Evolutionary conservation across 75 land plant genomes (phyloP), one percentile per base, ranked within the genome.

Genomic region (Sequoiadendron giganteum): DNA sequence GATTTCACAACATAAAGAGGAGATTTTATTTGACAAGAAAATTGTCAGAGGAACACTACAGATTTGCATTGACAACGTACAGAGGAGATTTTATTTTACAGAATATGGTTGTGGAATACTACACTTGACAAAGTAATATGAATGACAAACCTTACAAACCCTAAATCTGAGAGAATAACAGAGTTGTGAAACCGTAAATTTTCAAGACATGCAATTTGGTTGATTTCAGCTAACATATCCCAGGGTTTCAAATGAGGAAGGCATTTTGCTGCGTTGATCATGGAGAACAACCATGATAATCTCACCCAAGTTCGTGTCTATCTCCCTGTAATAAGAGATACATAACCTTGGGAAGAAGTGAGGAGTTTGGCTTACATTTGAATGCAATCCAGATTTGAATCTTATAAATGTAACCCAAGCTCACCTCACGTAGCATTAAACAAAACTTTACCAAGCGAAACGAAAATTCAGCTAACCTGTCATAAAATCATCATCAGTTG

Each of bases 401-500:
- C 28, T 61, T 55, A 1, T 21, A 21, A 21, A 61, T 25, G 5
- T 61, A 25, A 25, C 68, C 68, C 5, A 61, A 61, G 4, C 25
- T 61, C 28, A 4, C 28, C 68, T n/a, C 25, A 0, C 28, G 25
- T 21, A 25, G n/a, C 68, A 58, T 61, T 61, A 61, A 61, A 19
- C 25, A 6, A 61, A 11, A 14, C 55, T 52, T 52, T 52, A 10
- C 55, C 55, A 52, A 19, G 68, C 68, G 25, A 61, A 61, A 61
- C 28, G 1, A 43, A 45, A 82, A 39, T 21, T 82, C 52, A 25
- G n/a, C 84, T 43, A 43, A 82, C 84, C 84, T 82, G 30, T 28
- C 30, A 82, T 25, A 82, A 82, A 82, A 11, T 82, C 84, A 47
- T 82, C 84, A 82, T 82, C 84, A 11, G 49, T 43, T 13, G 84